Evolutionary conservation across 306 rosid genomes (phyloP).

Genomic region (Styphnolobium japonicum): DNA sequence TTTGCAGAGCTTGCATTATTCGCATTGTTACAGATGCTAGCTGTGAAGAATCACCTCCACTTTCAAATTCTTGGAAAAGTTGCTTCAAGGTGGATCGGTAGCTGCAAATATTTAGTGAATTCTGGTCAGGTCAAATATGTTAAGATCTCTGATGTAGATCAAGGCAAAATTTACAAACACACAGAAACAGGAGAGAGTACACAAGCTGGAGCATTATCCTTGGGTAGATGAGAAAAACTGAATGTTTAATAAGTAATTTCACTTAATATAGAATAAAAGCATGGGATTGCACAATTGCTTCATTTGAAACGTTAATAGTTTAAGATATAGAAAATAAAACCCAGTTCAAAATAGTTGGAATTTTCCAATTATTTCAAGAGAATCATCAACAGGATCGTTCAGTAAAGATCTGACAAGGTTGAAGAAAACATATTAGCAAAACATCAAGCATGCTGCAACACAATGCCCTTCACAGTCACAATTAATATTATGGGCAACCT

Average conservation of each 20-base stretch:
- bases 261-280: neutral
- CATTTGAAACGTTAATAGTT: neutral
- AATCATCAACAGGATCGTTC: neutral
- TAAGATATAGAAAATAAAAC: neutral
- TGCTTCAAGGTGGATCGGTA: slow-evolving; percentile 95
- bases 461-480: neutral
- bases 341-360: neutral
- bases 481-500: neutral
- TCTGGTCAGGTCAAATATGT: slow-evolving; percentile 19
- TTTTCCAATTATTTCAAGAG: neutral
- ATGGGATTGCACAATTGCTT: neutral
- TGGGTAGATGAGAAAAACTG: neutral
- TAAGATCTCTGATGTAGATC: neutral
- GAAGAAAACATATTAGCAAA: neutral
- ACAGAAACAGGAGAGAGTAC: neutral
- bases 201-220: neutral
- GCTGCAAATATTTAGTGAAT: slow-evolving; percentile 44
- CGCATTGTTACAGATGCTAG: slow-evolving; percentile 86
- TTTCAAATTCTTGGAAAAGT: slow-evolving; percentile 85
- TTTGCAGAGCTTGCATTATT: slow-evolving; percentile 95
- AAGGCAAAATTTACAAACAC: neutral
- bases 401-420: neutral
- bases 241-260: neutral
- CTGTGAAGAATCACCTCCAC: slow-evolving; percentile 66
- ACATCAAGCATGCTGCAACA: neutral